These are phyloP conservation scores for Fusarium circinatum DNA, from an alignment of 2,329 filamentous ascomycete genomes.

Conservation along the genomic window DNA sequence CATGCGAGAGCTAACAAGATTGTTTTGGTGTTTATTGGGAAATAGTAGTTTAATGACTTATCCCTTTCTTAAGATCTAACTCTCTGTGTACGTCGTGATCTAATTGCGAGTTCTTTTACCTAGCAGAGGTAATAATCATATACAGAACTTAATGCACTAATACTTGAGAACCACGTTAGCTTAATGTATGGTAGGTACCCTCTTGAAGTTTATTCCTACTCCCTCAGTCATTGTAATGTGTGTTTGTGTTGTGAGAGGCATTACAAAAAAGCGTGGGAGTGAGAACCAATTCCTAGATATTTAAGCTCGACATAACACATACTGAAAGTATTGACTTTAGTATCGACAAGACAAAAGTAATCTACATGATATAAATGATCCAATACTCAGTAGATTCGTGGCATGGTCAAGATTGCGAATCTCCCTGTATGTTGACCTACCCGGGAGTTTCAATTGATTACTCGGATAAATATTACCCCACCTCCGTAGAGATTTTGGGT, in stretches of 20 bases:
- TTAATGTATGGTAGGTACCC: not conserved
- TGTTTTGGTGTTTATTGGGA: not conserved
- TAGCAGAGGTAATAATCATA: not conserved
- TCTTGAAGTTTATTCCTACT: not conserved
- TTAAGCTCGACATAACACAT: not conserved
- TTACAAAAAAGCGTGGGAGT: too few relatives aligned
- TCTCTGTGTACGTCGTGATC: not conserved
- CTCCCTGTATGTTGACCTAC: not conserved
- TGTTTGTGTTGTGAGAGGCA: not conserved
- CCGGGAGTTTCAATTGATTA: not conserved
- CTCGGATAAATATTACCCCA: conserved; percentile 34
- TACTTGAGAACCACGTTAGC: not conserved
- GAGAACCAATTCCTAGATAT: too few relatives aligned
- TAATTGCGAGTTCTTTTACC: not conserved
- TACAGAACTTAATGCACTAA: too few relatives aligned
- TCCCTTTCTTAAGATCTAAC: too few relatives aligned
- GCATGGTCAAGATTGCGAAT: too few relatives aligned
- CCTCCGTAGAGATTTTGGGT: conserved; percentile 38
- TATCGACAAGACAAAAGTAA: not conserved
- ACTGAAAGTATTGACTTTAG: not conserved
- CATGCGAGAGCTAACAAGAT: not conserved
- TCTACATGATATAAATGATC: not conserved
- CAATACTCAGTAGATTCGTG: not conserved
- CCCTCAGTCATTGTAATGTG: too few relatives aligned
- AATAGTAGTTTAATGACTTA: not conserved